These are phyloP conservation scores for Hemileia vastatrix DNA, from an alignment of 1,284 basidiomycete genomes.

Conservation along the genomic window DNA sequence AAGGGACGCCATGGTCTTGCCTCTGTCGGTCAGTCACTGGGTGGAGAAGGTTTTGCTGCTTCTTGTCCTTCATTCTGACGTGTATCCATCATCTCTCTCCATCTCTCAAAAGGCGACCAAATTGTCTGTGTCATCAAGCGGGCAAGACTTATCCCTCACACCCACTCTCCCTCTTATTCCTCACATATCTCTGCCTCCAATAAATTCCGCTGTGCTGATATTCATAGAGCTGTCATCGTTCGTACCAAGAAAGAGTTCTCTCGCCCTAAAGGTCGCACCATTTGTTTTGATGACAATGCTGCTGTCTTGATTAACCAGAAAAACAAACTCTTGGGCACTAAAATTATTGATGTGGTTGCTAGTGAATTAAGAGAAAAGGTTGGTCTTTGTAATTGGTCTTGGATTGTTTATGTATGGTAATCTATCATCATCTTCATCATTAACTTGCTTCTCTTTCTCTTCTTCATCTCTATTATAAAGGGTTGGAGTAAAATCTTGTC, in stretches of 20 bases:
- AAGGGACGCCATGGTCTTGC: conserved; percentile 72
- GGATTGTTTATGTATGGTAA: no score
- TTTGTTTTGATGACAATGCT: conserved; percentile 96
- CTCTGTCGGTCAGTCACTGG: conserved; percentile 48
- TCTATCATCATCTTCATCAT: no score
- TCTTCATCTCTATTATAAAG: no score
- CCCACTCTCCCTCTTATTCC: conserved; percentile 14
- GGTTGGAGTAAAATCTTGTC: no score
- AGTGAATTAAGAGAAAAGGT: conserved; percentile 71
- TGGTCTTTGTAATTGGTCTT: no score
- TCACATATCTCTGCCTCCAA: conserved; percentile 45
- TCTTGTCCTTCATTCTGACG: no score
- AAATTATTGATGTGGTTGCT: conserved; percentile 86
- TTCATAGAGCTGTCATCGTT: conserved; percentile 87
- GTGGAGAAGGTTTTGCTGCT: no score
- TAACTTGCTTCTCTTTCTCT: no score
- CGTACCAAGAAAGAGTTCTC: conserved; percentile 72
- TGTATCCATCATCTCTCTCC: no score
- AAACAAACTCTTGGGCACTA: conserved; percentile 88
- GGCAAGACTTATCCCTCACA: conserved; percentile 62
- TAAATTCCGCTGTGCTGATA: conserved; percentile 69
- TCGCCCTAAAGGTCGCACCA: conserved; percentile 72
- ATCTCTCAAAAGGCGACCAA: conserved; percentile 85
- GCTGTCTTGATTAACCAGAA: conserved; percentile 93
- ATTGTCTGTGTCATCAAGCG: conserved; percentile 95